A percentile compares a stretch with the other conserved stretches of the same genome.
Evolutionary conservation across 345 rosid species (phyloP).

Genomic region (Syzygium aqueum): DNA sequence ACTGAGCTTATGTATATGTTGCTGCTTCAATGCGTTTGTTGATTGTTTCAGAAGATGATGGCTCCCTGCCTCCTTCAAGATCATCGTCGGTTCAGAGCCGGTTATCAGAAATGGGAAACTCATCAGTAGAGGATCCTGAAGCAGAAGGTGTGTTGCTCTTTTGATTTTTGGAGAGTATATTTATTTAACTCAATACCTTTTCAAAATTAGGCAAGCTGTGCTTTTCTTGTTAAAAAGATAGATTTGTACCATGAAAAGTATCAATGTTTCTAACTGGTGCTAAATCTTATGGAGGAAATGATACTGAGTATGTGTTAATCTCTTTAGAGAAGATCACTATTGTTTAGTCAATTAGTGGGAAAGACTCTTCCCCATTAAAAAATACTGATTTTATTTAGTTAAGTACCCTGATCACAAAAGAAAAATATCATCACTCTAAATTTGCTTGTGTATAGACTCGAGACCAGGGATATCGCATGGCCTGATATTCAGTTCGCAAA

Average conservation of each 20-base stretch:
- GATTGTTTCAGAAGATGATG: conserved; percentile 49
- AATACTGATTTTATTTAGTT: not conserved
- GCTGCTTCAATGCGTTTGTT: not conserved
- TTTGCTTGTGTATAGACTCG: conserved; percentile 3
- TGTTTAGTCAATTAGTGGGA: not conserved
- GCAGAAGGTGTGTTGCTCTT: conserved; percentile 29
- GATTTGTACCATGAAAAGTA: not conserved
- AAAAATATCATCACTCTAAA: not conserved
- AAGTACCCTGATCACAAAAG: not conserved
- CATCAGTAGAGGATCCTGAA: conserved; percentile 38
- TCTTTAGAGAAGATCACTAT: not conserved
- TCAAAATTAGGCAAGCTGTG: not conserved
- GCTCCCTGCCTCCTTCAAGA: conserved; percentile 31
- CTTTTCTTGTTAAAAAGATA: not conserved
- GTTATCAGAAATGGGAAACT: conserved; percentile 38
- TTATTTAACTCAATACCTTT: not conserved
- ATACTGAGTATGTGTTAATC: not conserved
- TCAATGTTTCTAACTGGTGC: not conserved
- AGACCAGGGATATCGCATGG: conserved; percentile 34
- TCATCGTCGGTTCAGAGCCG: conserved; percentile 46
- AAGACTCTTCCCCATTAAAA: not conserved
- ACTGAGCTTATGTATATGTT: not conserved
- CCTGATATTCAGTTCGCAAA: conserved; percentile 46
- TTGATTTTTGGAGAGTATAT: not conserved
- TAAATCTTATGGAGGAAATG: not conserved